Base-by-base conservation (phyloP, 2,329 filamentous ascomycete genomes). In the Aspergillus thermomutatus region DNA sequence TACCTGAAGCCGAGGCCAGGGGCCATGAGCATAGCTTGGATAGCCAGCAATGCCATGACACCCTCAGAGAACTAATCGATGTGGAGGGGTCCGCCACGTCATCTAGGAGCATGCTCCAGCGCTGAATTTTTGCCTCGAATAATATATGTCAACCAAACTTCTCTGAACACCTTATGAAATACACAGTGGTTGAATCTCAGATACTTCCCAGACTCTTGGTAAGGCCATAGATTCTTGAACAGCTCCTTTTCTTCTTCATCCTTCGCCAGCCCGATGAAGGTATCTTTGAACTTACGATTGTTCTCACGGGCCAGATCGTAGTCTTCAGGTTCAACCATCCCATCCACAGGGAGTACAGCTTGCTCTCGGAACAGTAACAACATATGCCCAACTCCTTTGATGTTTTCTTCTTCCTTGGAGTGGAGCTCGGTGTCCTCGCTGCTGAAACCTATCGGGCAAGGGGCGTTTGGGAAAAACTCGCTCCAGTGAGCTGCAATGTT, bases 241-340 rank as follows among this genome's bases (percentile, higher is more conserved):
- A 68, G 37, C 52, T 67, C 60, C 23, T 28, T 64, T 37, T 69
- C 63, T 5, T 55, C 57, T 23, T 70, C 59, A 52, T 69, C 56
- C 28, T 63, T 55, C 3, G 61, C 65, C 56, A 62, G 17, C 4
- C 52, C 53, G 45, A 69, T 43, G 37, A 69, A 69, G 19, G 62
- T 59, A 1, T 68, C 55, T 43, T 64, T 68, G 52, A 66, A 66
- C 10, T 67, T 63, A 8, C 49, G 51, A 46, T 46, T 58, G 37
- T 66, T 68, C 10, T 51, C 52, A 0, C 19, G 25, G 14, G 53
- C 57, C 1, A 45, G 10, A 1, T 68, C 59, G 53, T 66, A 72
- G 49, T 73, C 67, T 56, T 71, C 53, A 2, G 66, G 66, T 0
- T 62, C 63, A 27, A 72, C 68, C 66, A 72, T 72, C 1, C 70